phyloP scores from a whole-genome alignment of 2,329 filamentous ascomycete genomes.

The Lizonia empirigonia region DNA sequence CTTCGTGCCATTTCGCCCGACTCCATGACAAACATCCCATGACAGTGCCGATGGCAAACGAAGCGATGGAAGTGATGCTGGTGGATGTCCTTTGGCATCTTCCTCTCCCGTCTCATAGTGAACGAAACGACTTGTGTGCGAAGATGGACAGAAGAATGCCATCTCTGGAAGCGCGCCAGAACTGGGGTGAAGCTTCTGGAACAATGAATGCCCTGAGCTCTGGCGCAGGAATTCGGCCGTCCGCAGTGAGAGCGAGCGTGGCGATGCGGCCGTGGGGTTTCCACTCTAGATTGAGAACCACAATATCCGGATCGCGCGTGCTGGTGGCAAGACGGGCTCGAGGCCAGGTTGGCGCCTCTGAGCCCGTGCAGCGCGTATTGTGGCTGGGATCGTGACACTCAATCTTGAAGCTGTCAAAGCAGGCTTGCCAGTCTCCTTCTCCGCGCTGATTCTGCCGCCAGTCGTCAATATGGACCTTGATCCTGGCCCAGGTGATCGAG shows the following conservation, averaged over 20 bases:
- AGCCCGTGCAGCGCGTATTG: slow-evolving; percentile 23
- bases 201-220: slow-evolving; percentile 21
- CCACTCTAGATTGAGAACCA: slow-evolving; percentile 29
- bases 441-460: slow-evolving; percentile 19
- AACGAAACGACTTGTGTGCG: slow-evolving; percentile 10
- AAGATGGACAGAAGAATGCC: slow-evolving; percentile 19
- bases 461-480: slow-evolving; percentile 23
- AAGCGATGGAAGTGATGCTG: slow-evolving; percentile 14
- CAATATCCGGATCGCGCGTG: slow-evolving; percentile 3
- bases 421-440: slow-evolving; percentile 21
- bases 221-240: slow-evolving; percentile 24
- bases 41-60: slow-evolving; percentile 3
- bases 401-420: slow-evolving; percentile 23
- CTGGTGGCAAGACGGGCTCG: slow-evolving; percentile 21
- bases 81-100: slow-evolving; percentile 12
- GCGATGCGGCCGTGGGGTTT: slow-evolving; percentile 24
- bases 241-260: slow-evolving; percentile 21
- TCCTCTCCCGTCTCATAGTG: slow-evolving; percentile 22
- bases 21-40: slow-evolving; percentile 1
- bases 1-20: slow-evolving; percentile 15
- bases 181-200: slow-evolving; percentile 20
- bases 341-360: slow-evolving; percentile 26
- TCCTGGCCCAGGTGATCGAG: slow-evolving; percentile 26
- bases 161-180: slow-evolving; percentile 21
- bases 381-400: slow-evolving; percentile 28